These are phyloP conservation scores for Linaria vulgaris DNA, from an alignment of 257 asterid genomes.

Conservation along the genomic window DNA sequence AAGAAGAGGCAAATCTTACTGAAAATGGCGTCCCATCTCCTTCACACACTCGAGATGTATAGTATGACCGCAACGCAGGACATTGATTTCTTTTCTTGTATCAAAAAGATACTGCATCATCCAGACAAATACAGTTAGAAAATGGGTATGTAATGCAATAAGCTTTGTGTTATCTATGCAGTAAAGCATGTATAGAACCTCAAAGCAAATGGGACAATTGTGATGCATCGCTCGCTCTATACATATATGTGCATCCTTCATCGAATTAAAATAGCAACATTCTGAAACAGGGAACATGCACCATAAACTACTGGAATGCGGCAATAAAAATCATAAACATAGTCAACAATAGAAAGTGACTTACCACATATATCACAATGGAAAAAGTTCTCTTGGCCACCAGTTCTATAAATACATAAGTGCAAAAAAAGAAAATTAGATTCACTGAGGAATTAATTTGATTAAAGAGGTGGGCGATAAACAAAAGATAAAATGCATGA, in stretches of 20 bases:
- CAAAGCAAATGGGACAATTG: slow-evolving; percentile 73
- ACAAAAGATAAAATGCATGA: neutral
- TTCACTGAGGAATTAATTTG: neutral
- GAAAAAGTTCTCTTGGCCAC: slow-evolving; percentile 59
- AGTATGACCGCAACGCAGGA: slow-evolving; percentile 67
- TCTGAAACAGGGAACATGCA: slow-evolving; percentile 30
- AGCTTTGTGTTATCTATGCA: neutral
- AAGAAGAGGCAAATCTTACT: slow-evolving; percentile 23
- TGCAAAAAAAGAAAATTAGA: neutral
- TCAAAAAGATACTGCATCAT: slow-evolving; percentile 57
- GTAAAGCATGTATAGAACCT: slow-evolving; percentile 38
- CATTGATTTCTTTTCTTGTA: slow-evolving; percentile 51
- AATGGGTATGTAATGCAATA: too few species aligned
- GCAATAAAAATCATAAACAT: neutral
- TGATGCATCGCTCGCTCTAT: slow-evolving; percentile 81
- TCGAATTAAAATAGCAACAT: slow-evolving; percentile 56
- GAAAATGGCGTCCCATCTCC: slow-evolving; percentile 53
- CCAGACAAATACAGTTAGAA: neutral
- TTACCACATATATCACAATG: slow-evolving; percentile 64
- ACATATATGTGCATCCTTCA: slow-evolving; percentile 61
- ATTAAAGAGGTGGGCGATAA: neutral
- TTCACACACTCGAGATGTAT: slow-evolving; percentile 62
- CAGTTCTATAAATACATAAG: slow-evolving; percentile 43
- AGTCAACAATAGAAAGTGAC: neutral
- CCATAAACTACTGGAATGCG: neutral